Evolutionary conservation across 2,329 filamentous ascomycete species (phyloP).

Genomic region (Bipolaris bicolor): DNA sequence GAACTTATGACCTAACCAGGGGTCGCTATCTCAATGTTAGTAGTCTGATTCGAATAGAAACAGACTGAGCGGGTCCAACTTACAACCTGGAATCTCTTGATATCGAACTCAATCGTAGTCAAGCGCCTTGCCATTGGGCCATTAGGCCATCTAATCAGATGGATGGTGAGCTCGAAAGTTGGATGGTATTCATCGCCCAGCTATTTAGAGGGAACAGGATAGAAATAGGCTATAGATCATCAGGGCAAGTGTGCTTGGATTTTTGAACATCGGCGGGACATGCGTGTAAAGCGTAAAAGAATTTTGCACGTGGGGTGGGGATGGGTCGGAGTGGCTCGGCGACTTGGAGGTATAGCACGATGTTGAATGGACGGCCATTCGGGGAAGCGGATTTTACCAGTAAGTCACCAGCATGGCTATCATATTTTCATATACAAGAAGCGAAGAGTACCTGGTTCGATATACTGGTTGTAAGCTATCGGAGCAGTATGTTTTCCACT

Average conservation of each 20-base stretch:
- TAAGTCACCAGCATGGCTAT: not conserved
- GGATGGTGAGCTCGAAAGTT: not conserved
- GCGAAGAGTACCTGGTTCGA: not conserved
- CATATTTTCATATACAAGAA: not conserved
- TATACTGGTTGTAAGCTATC: not conserved
- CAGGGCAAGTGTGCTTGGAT: not conserved
- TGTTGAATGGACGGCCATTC: not conserved
- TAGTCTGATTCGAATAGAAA: conserved; percentile 13
- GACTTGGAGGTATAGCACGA: not conserved
- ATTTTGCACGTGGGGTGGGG: conserved; percentile 12
- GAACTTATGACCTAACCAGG: conserved; percentile 31
- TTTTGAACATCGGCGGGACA: not conserved
- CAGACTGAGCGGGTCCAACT: not conserved
- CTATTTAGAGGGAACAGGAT: no score
- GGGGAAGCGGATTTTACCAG: not conserved
- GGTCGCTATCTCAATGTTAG: conserved; percentile 23
- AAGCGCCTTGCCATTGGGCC: conserved; percentile 64
- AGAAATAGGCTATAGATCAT: not conserved
- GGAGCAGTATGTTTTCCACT: conserved; percentile 16
- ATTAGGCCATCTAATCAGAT: conserved; percentile 33
- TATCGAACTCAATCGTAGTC: conserved; percentile 54
- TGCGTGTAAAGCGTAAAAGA: conserved; percentile 10
- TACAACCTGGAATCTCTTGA: conserved; percentile 43
- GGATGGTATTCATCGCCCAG: not conserved
- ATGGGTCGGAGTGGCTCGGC: conserved; percentile 12